Conservation (phyloP, 148 eudicot genomes). For the Camellia sinensis region DNA sequence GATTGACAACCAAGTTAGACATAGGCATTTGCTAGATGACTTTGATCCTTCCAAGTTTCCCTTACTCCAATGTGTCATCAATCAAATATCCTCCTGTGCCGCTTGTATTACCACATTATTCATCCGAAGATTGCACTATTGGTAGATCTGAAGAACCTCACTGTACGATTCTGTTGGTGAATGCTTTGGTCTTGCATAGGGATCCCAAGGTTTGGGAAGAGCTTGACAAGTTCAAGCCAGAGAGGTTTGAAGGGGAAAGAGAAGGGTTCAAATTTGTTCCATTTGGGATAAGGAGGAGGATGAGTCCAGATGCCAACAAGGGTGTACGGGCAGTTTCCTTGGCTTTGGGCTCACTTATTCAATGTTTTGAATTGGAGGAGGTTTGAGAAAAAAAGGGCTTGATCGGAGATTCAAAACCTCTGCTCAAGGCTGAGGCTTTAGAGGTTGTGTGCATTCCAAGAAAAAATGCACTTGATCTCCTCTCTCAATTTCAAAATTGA, state of each 20-base stretch:
- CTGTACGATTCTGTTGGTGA: slow-evolving; percentile 27
- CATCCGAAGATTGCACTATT: background rate
- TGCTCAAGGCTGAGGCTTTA: slow-evolving; percentile 7
- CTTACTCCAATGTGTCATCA: slow-evolving; percentile 23
- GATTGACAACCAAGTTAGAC: slow-evolving; percentile 24
- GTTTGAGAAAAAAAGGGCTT: background rate
- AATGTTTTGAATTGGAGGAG: slow-evolving; percentile 36
- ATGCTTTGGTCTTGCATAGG: slow-evolving; percentile 33
- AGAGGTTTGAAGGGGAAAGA: slow-evolving; percentile 25
- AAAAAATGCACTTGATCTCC: slow-evolving; percentile 5
- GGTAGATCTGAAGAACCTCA: no score
- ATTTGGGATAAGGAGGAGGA: slow-evolving; percentile 33
- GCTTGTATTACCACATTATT: no score
- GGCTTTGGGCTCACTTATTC: slow-evolving; percentile 26
- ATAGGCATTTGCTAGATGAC: slow-evolving; percentile 22
- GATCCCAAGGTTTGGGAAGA: slow-evolving; percentile 36
- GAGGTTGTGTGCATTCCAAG: slow-evolving; percentile 24
- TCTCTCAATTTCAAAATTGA: no score
- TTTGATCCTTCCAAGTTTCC: slow-evolving; percentile 25
- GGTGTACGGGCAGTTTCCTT: slow-evolving; percentile 20
- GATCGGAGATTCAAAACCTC: background rate
- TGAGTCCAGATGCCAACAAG: slow-evolving; percentile 29
- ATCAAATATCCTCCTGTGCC: slow-evolving; percentile 16
- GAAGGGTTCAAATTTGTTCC: slow-evolving; percentile 32
- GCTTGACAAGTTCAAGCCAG: slow-evolving; percentile 27